Conservation (phyloP, 2,329 filamentous ascomycete genomes). For the Arachnomyces sp. region DNA sequence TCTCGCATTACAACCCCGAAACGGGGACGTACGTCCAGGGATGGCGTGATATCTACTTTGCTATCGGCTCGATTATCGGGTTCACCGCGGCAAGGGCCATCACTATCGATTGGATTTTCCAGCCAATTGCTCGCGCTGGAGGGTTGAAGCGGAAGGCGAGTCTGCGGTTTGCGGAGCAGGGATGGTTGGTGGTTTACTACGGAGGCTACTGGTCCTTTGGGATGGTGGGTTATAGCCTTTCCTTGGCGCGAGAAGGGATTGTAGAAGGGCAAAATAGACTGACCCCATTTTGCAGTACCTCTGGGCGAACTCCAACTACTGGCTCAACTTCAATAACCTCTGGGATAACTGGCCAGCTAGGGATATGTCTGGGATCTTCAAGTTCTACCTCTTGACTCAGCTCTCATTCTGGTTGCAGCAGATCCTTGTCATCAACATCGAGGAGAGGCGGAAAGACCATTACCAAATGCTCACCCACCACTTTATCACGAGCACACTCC, state of each 20-base stretch:
- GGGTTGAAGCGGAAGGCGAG: slow-evolving; percentile 73
- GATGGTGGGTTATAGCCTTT: slow-evolving; percentile 51
- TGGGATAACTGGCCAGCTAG: slow-evolving; percentile 81
- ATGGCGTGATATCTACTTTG: slow-evolving; percentile 68
- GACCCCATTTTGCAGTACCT: slow-evolving; percentile 54
- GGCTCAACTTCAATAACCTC: slow-evolving; percentile 64
- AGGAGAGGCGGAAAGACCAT: slow-evolving; percentile 89
- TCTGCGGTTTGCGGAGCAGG: slow-evolving; percentile 86
- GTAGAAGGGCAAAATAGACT: not conserved
- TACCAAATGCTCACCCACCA: slow-evolving; percentile 95
- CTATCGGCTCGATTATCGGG: slow-evolving; percentile 68
- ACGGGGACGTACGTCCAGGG: slow-evolving; percentile 67
- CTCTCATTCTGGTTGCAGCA: slow-evolving; percentile 92
- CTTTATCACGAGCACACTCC: slow-evolving; percentile 74
- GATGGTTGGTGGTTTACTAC: slow-evolving; percentile 83
- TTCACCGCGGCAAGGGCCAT: slow-evolving; percentile 81
- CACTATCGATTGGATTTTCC: slow-evolving; percentile 78
- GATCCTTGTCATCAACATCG: slow-evolving; percentile 87
- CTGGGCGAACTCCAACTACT: slow-evolving; percentile 68
- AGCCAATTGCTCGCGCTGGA: slow-evolving; percentile 62
- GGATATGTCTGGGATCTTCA: slow-evolving; percentile 64
- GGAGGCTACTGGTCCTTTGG: slow-evolving; percentile 72
- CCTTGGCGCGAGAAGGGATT: slow-evolving; percentile 1
- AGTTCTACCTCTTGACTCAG: slow-evolving; percentile 84
- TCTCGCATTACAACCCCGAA: slow-evolving; percentile 69